Percentiles rank a stretch among this genome's conserved stretches.
phyloP scores from a whole-genome alignment of 345 rosid species.

The Syzygium oleosum region DNA sequence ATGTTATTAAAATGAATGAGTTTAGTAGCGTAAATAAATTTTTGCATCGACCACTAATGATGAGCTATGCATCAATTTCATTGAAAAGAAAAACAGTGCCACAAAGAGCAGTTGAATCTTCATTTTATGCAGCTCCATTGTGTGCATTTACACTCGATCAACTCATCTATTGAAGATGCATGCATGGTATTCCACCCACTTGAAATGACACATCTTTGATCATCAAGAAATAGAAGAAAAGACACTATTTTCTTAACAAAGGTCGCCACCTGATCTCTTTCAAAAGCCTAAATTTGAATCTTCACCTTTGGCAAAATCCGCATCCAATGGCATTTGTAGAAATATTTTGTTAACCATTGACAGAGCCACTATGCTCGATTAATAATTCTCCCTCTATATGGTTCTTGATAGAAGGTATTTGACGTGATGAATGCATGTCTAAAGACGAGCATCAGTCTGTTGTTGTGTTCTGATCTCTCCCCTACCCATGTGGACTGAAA shows the following conservation, averaged over 20 bases:
- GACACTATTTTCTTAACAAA: neutral
- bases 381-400: neutral
- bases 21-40: neutral
- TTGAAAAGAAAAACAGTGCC: neutral
- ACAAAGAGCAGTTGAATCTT: neutral
- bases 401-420: neutral
- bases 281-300: neutral
- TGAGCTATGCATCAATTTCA: neutral
- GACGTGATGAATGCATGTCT: neutral
- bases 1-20: neutral
- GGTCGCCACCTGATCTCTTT: neutral
- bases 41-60: neutral
- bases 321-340: neutral
- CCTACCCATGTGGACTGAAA: neutral
- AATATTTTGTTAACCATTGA: neutral
- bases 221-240: neutral
- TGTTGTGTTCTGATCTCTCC: neutral
- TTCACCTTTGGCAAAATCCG: neutral
- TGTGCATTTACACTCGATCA: neutral
- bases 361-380: neutral
- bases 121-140: neutral
- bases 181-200: neutral
- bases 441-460: neutral
- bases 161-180: neutral
- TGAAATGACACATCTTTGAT: neutral